Evolutionary conservation across 805 yeast species (phyloP), one percentile per base, ranked within the genome.

Genomic region (Saccharomycopsis olivae): DNA sequence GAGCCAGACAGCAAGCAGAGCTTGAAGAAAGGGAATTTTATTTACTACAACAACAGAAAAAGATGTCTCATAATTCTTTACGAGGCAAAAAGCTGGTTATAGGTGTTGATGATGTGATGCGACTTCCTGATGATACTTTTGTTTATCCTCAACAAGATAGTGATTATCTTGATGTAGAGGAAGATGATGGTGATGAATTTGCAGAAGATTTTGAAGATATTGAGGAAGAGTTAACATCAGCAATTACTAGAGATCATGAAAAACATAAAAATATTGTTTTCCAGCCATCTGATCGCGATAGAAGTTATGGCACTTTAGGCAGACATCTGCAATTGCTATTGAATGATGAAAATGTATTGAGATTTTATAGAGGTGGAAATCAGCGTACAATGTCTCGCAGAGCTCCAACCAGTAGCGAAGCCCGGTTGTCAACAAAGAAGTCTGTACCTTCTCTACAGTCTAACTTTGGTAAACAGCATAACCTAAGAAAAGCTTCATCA

Each of bases 21-120:
- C 17, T 46, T 15, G 49, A 46, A 24, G 47, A 46, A 35, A 27
- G 20, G 17, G 49, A 42, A 18, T 46, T 39, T 21, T 41, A 38
- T 25, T 19, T 40, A 25, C 14, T 25, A 32, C 44, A 40, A 28
- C 23, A 32, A n/a, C 40, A 39, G 25, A 39, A 33, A 19, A 35
- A 37, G 18, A 24, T 24, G 6, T 17, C 15, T 10, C 24, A 19
- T 8, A 23, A 28, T 9, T n/a, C 21, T 19, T 21, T 13, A n/a
- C n/a, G 15, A n/a, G 11, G 20, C 13, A 18, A 32, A 32, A 23
- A 33, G 14, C 19, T 20, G 16, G 3, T 19, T n/a, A 25, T 43
- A 20, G 16, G 19, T 15, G 21, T 33, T 18, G 11, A 13, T 15
- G 46, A 44, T 32, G 28, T 44, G 6, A 35, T 41, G 46, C 21